These are phyloP conservation scores for Lentinula edodes DNA, from an alignment of 768 basidiomycete species.

Conservation along the genomic window DNA sequence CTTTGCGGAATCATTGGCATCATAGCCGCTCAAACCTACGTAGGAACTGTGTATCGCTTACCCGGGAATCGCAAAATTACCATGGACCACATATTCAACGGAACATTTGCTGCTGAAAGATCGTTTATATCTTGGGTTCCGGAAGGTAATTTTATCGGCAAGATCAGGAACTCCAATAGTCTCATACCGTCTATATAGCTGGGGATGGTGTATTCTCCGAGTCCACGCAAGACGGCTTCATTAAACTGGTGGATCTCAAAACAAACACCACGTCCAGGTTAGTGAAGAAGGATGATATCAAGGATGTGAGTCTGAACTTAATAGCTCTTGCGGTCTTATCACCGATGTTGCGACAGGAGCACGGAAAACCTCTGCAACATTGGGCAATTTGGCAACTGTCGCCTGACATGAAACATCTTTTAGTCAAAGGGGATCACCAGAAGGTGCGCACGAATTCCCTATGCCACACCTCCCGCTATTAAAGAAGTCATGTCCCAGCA, in stretches of 20 bases:
- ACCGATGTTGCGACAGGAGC: slow-evolving; percentile 35
- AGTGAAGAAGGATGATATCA: slow-evolving; percentile 52
- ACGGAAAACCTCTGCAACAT: slow-evolving; percentile 41
- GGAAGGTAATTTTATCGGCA: slow-evolving; percentile 54
- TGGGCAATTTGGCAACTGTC: slow-evolving; percentile 74
- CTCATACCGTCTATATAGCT: slow-evolving; percentile 41
- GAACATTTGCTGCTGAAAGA: slow-evolving; percentile 59
- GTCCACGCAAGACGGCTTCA: slow-evolving; percentile 44
- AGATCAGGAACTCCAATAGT: background rate
- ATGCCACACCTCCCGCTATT: background rate
- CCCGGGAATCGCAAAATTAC: slow-evolving; percentile 63
- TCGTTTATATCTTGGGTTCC: slow-evolving; percentile 77
- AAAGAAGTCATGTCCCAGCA: slow-evolving; percentile 42
- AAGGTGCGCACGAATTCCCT: slow-evolving; percentile 45
- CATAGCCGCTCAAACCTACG: slow-evolving; percentile 72
- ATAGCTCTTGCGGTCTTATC: background rate
- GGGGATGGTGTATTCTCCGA: slow-evolving; percentile 91
- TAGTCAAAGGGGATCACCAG: slow-evolving; percentile 67
- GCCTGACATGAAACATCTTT: slow-evolving; percentile 84
- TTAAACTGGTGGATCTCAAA: slow-evolving; percentile 79
- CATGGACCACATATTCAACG: slow-evolving; percentile 91
- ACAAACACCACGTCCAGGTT: slow-evolving; percentile 62
- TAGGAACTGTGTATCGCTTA: slow-evolving; percentile 43
- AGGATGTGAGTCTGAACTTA: slow-evolving; percentile 44
- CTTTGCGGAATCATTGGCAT: slow-evolving; percentile 69